Base-by-base conservation (phyloP, 1,139 yeast genomes). In the Suhomyces kunorum region DNA sequence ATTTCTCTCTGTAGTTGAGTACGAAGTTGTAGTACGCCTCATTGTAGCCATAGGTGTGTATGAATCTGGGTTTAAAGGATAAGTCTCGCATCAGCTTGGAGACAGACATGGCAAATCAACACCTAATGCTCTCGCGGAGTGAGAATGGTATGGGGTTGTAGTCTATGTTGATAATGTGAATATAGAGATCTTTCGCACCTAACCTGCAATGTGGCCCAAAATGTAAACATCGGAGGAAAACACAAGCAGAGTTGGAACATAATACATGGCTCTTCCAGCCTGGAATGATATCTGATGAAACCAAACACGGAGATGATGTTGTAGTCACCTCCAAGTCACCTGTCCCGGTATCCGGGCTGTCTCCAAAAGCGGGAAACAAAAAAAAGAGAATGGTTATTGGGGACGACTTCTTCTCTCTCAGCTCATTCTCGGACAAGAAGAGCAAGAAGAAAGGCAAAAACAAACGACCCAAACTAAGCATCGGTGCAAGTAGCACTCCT, bases 41-140 rank as follows among this genome's bases (percentile, higher is more conserved):
- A 46, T 70, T 63, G 28, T 61, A 55, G 1, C 78, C 78, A 45
- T 57, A 66, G 33, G 57, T 55, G 43, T 58, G 63, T 14, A 60
- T 55, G 46, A 68, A 67, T 38, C 74, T 48, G 2, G 68, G 62
- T 42, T 63, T 67, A 42, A 66, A 59, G 6, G 72, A 56, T 37
- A 64, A 51, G 43, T 68, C 69, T n/a, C 49, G 39, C 15, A 27
- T 34, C 37, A 28, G 32, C 29, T 40, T 35, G 28, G 30, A 32
- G 25, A 12, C 28, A 8, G 42, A 39, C 42, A 38, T 38, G 16
- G 8, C 11, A 9, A 6, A n/a, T n/a, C n/a, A n/a, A n/a, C n/a
- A n/a, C n/a, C n/a, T n/a, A n/a, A n/a, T n/a, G n/a, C n/a, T n/a
- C n/a, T n/a, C n/a, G n/a, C n/a, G n/a, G n/a, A n/a, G n/a, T n/a